Evolutionary conservation across 179 eudicot species (phyloP).

Genomic region (Patellifolia procumbens): DNA sequence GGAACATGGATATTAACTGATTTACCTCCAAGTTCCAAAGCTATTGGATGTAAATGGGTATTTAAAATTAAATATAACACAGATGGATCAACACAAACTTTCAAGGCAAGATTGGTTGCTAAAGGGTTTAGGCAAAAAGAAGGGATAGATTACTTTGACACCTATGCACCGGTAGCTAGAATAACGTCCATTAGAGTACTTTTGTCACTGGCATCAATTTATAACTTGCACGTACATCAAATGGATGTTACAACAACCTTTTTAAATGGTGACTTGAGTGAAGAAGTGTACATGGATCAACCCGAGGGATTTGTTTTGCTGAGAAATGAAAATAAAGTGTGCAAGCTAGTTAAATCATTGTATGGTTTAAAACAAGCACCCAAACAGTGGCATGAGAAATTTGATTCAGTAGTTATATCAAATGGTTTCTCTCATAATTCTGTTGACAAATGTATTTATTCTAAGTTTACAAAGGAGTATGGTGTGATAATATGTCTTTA

Average conservation of each 20-base stretch:
- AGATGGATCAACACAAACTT: no score
- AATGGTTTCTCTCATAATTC: not conserved
- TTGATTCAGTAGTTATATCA: not conserved
- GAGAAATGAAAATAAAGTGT: not conserved
- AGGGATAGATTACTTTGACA: no score
- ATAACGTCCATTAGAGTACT: not conserved
- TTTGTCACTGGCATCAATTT: not conserved
- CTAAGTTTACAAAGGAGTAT: not conserved
- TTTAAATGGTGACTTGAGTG: not conserved
- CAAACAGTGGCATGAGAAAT: not conserved
- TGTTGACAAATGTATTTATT: not conserved
- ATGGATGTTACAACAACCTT: not conserved
- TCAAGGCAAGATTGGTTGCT: no score
- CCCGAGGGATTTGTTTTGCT: not conserved
- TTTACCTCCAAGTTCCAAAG: no score
- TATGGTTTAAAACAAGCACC: not conserved
- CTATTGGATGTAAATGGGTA: no score
- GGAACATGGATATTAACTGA: no score
- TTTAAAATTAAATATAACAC: no score
- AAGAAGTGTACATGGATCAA: not conserved
- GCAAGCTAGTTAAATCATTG: not conserved
- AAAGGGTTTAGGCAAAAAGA: no score
- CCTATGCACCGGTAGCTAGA: not conserved
- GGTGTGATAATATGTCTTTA: not conserved
- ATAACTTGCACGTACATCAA: not conserved